phyloP scores from a whole-genome alignment of 192 early-diverging fungal species.

The Umbelopsis sp. region DNA sequence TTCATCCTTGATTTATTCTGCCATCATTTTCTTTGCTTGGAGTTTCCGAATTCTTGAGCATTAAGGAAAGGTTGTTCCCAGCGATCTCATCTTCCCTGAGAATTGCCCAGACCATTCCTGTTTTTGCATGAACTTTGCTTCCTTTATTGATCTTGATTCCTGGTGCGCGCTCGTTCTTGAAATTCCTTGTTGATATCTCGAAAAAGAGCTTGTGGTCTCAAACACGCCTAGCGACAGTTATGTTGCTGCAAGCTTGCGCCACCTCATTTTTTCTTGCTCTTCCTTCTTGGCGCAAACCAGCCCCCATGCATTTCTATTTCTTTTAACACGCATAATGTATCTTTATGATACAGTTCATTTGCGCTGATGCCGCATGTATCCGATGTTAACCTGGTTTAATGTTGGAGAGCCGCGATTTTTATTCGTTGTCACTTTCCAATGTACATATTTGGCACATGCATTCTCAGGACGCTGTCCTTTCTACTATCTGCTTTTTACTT shows the following conservation, averaged over 20 bases:
- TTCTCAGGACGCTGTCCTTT: neutral
- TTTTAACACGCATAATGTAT: neutral
- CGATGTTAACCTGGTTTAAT: neutral
- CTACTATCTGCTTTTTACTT: neutral
- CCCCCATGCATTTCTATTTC: neutral
- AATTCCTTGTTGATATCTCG: neutral
- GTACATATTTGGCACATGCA: slow-evolving; percentile 12
- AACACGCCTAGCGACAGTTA: neutral
- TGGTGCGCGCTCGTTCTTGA: neutral
- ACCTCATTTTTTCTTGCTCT: slow-evolving; percentile 17
- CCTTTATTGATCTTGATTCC: neutral
- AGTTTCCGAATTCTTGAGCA: neutral
- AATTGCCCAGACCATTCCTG: neutral
- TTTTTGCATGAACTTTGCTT: neutral
- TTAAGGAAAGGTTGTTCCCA: neutral
- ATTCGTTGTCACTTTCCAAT: slow-evolving; percentile 18
- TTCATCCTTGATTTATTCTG: slow-evolving; percentile 1
- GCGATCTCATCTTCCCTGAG: slow-evolving; percentile 14
- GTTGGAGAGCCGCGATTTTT: neutral
- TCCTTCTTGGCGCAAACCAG: slow-evolving; percentile 19
- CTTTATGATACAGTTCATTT: no score
- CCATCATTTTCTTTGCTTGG: neutral
- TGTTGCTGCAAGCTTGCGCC: slow-evolving; percentile 20
- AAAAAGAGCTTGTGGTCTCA: no score
- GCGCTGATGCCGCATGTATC: neutral